phyloP scores from a whole-genome alignment of 1,284 basidiomycete species.

The Melanopsichium pennsylvanicum region DNA sequence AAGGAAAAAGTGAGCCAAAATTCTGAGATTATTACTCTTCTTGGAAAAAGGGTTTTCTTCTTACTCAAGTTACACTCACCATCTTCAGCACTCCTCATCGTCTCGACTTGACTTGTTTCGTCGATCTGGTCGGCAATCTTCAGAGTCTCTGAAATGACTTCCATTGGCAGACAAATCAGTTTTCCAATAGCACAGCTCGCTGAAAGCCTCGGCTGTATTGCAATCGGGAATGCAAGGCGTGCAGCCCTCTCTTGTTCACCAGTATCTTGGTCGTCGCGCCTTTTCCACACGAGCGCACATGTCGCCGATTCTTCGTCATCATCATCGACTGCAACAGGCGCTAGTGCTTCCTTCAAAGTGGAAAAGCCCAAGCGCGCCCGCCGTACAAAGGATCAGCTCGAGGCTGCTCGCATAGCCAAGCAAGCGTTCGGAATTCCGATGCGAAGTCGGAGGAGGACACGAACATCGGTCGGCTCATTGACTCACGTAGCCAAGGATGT shows the following conservation, averaged over 20 bases:
- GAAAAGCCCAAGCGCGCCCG: constrained; percentile 14
- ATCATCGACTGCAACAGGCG: neutral
- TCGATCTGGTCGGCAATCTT: too few relatives aligned
- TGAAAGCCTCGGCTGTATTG: neutral
- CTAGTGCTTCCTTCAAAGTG: neutral
- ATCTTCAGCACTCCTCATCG: too few relatives aligned
- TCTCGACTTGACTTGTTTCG: too few relatives aligned
- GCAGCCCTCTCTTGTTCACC: neutral
- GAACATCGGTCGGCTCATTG: constrained; percentile 6
- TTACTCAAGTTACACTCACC: too few relatives aligned
- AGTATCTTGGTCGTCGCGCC: constrained; percentile 4
- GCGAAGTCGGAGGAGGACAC: constrained; percentile 10
- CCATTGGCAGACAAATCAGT: neutral
- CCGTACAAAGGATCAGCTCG: constrained; percentile 15
- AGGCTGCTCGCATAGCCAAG: constrained; percentile 17
- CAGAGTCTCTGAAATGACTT: too few relatives aligned
- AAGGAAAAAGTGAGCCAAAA: constrained; percentile 3
- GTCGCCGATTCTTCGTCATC: neutral
- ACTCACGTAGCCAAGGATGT: too few relatives aligned
- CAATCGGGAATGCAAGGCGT: neutral
- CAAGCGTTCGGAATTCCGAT: constrained; percentile 13
- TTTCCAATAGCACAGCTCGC: neutral
- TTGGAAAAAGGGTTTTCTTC: neutral
- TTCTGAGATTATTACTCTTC: too few relatives aligned
- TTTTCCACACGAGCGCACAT: constrained; percentile 4